These are phyloP conservation scores for Penicillium egyptiacum DNA, from an alignment of 495 filamentous ascomycete genomes.

Conservation along the genomic window DNA sequence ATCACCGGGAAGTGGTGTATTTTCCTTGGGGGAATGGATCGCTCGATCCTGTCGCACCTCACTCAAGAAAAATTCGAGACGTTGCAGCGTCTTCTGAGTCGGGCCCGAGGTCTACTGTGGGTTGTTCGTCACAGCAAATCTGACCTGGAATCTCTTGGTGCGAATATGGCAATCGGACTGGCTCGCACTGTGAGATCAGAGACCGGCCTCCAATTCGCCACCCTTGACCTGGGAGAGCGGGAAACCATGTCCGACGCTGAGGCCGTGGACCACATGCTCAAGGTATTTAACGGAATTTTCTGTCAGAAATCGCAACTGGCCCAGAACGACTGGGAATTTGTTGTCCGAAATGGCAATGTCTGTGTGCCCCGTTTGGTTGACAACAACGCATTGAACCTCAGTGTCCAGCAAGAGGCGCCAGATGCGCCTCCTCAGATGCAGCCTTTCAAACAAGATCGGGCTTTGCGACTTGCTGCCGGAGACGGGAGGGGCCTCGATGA, in stretches of 20 bases:
- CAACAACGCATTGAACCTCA: constrained; percentile 28
- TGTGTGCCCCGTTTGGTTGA: constrained; percentile 33
- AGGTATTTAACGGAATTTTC: constrained; percentile 30
- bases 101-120: constrained; percentile 33
- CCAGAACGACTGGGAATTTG: constrained; percentile 33
- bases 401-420: constrained; percentile 26
- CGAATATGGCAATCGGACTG: constrained; percentile 33
- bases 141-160: constrained; percentile 19
- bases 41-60: constrained; percentile 25
- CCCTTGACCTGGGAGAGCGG: constrained; percentile 30
- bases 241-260: constrained; percentile 15
- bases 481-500: constrained; percentile 32
- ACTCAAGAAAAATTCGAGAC: constrained; percentile 24
- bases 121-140: constrained; percentile 21
- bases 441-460: constrained; percentile 29
- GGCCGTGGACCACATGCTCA: constrained; percentile 22
- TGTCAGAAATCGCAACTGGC: constrained; percentile 21
- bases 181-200: constrained; percentile 36
- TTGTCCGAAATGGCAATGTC: constrained; percentile 26
- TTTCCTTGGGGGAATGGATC: constrained; percentile 31
- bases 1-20: constrained; percentile 35
- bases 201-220: constrained; percentile 31
- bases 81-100: constrained; percentile 25
- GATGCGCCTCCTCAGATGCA: constrained; percentile 27
- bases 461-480: constrained; percentile 29